These are phyloP conservation scores for Oehlia diaphana DNA, from an alignment of 192 early-diverging fungal genomes.

Conservation along the genomic window DNA sequence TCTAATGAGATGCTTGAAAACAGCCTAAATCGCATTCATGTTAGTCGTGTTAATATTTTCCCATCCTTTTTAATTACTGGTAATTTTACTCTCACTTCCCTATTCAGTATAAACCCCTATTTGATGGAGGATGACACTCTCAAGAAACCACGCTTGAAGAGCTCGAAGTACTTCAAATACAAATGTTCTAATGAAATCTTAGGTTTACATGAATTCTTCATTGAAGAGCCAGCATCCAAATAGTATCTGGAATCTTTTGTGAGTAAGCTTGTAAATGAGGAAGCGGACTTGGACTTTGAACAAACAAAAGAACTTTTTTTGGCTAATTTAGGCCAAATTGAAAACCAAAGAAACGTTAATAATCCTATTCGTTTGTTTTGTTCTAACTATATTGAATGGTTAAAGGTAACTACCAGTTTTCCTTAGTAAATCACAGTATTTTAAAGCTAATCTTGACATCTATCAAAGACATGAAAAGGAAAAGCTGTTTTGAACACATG, in stretches of 20 bases:
- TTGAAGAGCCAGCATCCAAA: constrained; percentile 1
- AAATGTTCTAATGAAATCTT: constrained; percentile 12
- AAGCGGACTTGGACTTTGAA: constrained; percentile 10
- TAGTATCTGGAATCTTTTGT: constrained; percentile 16
- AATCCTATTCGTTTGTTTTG: neutral
- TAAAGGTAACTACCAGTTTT: neutral
- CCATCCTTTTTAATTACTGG: no score
- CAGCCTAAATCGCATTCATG: no score
- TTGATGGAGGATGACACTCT: no score
- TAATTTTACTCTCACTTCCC: no score
- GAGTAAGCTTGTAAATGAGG: constrained; percentile 5
- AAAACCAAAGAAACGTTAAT: neutral
- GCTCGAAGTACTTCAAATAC: constrained; percentile 7
- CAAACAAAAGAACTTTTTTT: constrained; percentile 8
- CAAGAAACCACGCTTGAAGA: constrained; percentile 4
- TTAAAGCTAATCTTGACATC: neutral
- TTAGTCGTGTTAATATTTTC: no score
- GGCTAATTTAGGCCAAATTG: neutral
- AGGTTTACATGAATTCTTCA: constrained; percentile 21
- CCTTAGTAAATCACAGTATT: neutral
- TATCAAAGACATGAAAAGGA: neutral
- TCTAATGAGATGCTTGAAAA: neutral
- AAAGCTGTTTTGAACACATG: constrained; percentile 1
- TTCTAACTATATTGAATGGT: neutral
- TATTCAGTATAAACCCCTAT: no score